Base-by-base conservation (phyloP, 2,329 filamentous ascomycete genomes). In the Ustulina deusta region DNA sequence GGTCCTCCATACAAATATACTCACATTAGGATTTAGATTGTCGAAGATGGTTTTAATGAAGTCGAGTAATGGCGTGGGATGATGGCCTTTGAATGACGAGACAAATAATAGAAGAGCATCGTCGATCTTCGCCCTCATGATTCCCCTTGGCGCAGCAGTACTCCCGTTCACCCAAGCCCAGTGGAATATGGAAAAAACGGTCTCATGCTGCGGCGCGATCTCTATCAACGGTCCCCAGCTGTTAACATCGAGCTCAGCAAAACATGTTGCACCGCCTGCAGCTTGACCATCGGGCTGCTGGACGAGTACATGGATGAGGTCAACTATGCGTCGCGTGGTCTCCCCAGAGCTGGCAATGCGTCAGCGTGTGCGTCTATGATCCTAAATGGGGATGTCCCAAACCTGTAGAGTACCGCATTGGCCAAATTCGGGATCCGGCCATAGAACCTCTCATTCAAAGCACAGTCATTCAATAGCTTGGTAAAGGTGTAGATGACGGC, bases 401-500 rank as follows among this genome's bases (percentile, higher is more conserved):
- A 71, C 69, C 66, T 69, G 40, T 86, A 79, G 2, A 88, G 73
- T 29, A 90, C 77, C 36, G 86, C 84, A 36, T 81, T 80, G 3
- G 88, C 81, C 1, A 92, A 78, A 32, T 82, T 79, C 1, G 84
- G 84, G 73, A 88, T 86, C 59, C 89, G 82, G 29, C 77, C 81
- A 3, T 85, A 79, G 34, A 91, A 81, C 15, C 78, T 70, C 20
- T 85, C 79, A 20, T 79, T 78, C 48, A 79, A 80, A 5, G 80
- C 80, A 2, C 81, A 78, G 3, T 83, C 81, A 0, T 89, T 85
- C 3, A 92, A 79, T 11, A 92, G 78, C 7, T 84, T 79, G 0
- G 85, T 79, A 74, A 92, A 92, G 0, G 86, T 88, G 74, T 91
- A 86, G 6, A 91, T 75, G 13, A 92, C 85, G 34, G 86, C 85